Evolutionary conservation across 2,329 filamentous ascomycete species (phyloP), one percentile per base, ranked within the genome.

Genomic region (Diaporthe citrichinensis): DNA sequence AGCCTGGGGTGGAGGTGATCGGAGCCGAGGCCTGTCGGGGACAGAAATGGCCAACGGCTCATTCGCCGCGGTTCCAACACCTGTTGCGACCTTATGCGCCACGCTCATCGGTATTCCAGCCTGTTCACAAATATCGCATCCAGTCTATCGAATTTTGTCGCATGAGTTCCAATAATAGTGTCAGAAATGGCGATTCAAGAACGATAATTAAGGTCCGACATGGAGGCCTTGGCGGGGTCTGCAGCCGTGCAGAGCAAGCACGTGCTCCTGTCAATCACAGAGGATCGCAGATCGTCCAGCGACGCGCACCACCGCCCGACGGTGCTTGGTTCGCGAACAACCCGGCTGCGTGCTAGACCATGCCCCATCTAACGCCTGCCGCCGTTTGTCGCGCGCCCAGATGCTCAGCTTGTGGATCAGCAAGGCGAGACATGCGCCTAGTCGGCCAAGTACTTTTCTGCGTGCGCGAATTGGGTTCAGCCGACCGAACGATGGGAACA

Each of bases 101-200:
- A 20, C 46, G 46, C 23, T 49, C 2, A 28, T 55, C 65, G 65
- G 41, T 49, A 31, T 55, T 69, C 17, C 65, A 55, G 34, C 49
- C 36, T 23, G 15, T 15, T 9, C 51, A 34, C 8, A 28, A 55
- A 51, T 28, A 23, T 41, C n/a, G 65, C 65, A 55, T 15, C 65
- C 65, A 55, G 65, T 14, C 49, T 69, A 69, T 41, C 34, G 65
- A 69, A 55, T 69, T 28, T 39, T 55, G 25, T 55, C 49, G 65
- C 49, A 31, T 69, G 65, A 41, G 12, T 25, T 69, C 65, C 65
- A 55, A 69, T 41, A 20, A 69, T 55, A 69, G 65, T 23, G 49
- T 15, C 34, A 53, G 7, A 28, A 49, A 23, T 39, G 46, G 49
- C 49, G 65, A 69, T 41, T 55, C 49, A 55, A 55, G 65, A 2